Evolutionary conservation across 2,329 filamentous ascomycete species (phyloP).

Genomic region (Plectosphaerella plurivora): DNA sequence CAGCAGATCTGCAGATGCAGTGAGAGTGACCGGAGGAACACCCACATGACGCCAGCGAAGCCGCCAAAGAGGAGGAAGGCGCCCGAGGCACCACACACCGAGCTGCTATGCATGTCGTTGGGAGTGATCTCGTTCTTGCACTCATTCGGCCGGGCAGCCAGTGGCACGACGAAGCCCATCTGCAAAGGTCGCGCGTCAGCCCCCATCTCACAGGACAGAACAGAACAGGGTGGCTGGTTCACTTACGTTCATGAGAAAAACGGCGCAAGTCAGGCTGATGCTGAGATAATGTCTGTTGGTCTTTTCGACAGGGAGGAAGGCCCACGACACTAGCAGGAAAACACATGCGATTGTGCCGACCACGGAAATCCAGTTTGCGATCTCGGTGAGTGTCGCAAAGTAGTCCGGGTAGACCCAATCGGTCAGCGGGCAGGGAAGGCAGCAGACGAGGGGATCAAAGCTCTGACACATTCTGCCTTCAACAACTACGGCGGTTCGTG

Average conservation of each 20-base stretch:
- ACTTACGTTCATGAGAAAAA: conserved; percentile 76
- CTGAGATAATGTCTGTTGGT: conserved; percentile 92
- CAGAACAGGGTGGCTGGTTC: neutral
- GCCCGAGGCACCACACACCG: conserved; percentile 83
- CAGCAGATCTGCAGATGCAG: conserved; percentile 98
- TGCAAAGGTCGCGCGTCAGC: conserved; percentile 26
- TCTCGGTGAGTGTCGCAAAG: conserved; percentile 54
- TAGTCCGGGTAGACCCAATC: conserved; percentile 67
- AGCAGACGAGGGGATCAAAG: conserved; percentile 59
- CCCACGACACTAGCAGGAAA: conserved; percentile 77
- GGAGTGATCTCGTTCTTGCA: conserved; percentile 91
- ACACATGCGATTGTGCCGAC: conserved; percentile 65
- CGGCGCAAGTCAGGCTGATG: conserved; percentile 74
- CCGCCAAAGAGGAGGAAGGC: conserved; percentile 82
- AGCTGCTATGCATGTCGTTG: conserved; percentile 79
- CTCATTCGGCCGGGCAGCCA: conserved; percentile 72
- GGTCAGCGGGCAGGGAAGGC: conserved; percentile 83
- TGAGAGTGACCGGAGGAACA: conserved; percentile 83
- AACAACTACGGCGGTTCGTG: conserved; percentile 38
- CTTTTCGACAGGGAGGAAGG: conserved; percentile 76
- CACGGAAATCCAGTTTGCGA: conserved; percentile 81
- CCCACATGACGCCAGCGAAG: conserved; percentile 81
- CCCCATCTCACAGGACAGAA: conserved; percentile 15
- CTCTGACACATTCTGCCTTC: conserved; percentile 50
- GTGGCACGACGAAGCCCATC: conserved; percentile 86